A percentile compares a stretch with the other conserved stretches of the same genome.
Evolutionary conservation across 257 asterid species (phyloP).

Genomic region (Lavandula angustifolia): DNA sequence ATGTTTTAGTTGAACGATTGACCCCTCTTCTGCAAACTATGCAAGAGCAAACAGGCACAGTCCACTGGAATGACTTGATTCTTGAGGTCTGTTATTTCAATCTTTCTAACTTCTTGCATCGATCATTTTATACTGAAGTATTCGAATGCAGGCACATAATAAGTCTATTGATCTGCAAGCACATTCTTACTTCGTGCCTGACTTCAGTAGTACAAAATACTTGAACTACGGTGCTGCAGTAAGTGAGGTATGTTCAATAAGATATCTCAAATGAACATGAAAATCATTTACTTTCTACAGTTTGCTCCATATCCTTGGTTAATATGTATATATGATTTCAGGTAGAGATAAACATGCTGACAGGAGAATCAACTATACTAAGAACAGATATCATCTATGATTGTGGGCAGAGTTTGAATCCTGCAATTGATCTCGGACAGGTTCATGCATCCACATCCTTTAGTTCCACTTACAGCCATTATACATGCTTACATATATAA

Average conservation of each 20-base stretch:
- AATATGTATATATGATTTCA: no score
- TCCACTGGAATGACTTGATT: neutral
- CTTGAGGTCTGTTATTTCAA: neutral
- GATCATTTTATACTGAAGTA: neutral
- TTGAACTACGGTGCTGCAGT: constrained; percentile 33
- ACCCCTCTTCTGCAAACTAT: neutral
- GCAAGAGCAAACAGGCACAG: neutral
- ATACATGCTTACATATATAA: no score
- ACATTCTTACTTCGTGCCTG: constrained; percentile 13
- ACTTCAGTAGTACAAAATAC: neutral
- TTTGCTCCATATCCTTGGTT: no score
- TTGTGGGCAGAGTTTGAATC: constrained; percentile 23
- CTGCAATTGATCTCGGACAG: constrained; percentile 32
- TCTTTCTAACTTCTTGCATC: neutral
- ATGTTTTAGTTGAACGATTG: neutral
- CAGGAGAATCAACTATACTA: constrained; percentile 19
- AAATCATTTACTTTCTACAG: no score
- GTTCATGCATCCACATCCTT: neutral
- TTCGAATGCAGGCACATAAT: constrained; percentile 22
- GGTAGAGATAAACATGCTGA: constrained; percentile 26
- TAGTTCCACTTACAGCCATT: neutral
- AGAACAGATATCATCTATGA: constrained; percentile 28
- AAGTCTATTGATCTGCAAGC: constrained; percentile 8
- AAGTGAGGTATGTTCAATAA: constrained; percentile 34
- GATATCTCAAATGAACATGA: no score